phyloP scores from a whole-genome alignment of 768 basidiomycete species.

The Tremella yokohamensis region DNA sequence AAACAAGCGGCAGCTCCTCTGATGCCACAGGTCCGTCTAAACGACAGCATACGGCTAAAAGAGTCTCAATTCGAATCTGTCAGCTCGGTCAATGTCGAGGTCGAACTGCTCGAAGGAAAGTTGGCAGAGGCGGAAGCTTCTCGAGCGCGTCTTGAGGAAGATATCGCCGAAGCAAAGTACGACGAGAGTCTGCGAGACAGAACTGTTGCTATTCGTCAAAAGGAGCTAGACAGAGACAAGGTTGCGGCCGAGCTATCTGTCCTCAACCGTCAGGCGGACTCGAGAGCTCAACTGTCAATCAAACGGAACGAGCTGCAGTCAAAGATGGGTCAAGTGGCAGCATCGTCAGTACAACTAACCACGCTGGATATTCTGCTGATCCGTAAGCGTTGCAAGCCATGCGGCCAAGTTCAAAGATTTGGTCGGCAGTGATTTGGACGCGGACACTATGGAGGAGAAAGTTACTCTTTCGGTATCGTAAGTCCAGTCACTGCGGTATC shows the following conservation, averaged over 20 bases:
- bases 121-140: conserved; percentile 29
- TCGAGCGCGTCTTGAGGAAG: conserved; percentile 27
- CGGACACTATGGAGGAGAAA: conserved; percentile 70
- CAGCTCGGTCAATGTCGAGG: conserved; percentile 54
- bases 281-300: conserved; percentile 71
- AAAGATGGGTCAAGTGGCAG: conserved; percentile 65
- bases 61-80: conserved; percentile 49
- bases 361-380: conserved; percentile 4
- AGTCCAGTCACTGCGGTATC: conserved; percentile 35
- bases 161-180: conserved; percentile 41
- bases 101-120: conserved; percentile 54
- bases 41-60: conserved; percentile 41
- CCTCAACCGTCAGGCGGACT: conserved; percentile 73
- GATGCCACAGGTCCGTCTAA: conserved; percentile 34
- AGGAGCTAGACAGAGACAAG: conserved; percentile 68
- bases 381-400: conserved; percentile 61
- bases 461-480: conserved; percentile 62
- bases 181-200: conserved; percentile 46
- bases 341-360: conserved; percentile 57
- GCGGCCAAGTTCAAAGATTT: conserved; percentile 64
- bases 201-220: conserved; percentile 53
- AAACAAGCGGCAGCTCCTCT: not conserved
- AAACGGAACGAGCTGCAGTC: conserved; percentile 65
- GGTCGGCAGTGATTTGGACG: conserved; percentile 60
- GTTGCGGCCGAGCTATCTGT: conserved; percentile 68